Evolutionary conservation across 306 rosid species (phyloP).

Genomic region (Senna tora): DNA sequence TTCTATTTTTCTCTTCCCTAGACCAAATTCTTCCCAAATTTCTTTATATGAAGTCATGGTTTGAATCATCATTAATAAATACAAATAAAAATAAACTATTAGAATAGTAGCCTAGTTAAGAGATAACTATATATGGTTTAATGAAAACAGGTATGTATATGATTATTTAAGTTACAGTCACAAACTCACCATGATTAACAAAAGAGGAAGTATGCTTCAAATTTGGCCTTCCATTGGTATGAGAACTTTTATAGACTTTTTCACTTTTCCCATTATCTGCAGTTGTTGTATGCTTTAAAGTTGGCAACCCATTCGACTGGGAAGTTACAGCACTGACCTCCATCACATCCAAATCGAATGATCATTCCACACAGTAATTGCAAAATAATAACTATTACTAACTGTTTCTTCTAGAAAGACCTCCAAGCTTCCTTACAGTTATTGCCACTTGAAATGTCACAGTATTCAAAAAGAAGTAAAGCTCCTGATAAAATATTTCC

Average conservation of each 20-base stretch:
- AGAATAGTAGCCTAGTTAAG: conserved; percentile 1
- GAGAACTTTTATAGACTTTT: conserved; percentile 40
- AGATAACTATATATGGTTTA: conserved; percentile 7
- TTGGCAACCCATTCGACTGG: conserved; percentile 56
- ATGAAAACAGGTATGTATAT: conserved; percentile 4
- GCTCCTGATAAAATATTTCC: background rate
- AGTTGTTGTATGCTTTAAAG: conserved; percentile 54
- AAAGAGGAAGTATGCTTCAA: conserved; percentile 54
- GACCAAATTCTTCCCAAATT: conserved; percentile 8
- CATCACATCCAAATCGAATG: conserved; percentile 57
- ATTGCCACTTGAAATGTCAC: conserved; percentile 35
- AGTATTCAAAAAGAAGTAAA: background rate
- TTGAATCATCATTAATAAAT: background rate
- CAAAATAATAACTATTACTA: conserved; percentile 28
- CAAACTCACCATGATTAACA: conserved; percentile 77
- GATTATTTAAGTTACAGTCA: conserved; percentile 18
- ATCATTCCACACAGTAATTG: conserved; percentile 39
- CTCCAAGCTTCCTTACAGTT: conserved; percentile 40
- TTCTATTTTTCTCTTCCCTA: conserved; percentile 2
- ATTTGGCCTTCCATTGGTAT: conserved; percentile 49
- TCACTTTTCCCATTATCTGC: conserved; percentile 57
- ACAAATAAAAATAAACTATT: conserved; percentile 27
- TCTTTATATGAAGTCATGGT: conserved; percentile 7
- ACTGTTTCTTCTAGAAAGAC: conserved; percentile 40
- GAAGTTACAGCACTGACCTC: conserved; percentile 59